Conservation (phyloP, 768 basidiomycete species). For the Paxillus involutus region DNA sequence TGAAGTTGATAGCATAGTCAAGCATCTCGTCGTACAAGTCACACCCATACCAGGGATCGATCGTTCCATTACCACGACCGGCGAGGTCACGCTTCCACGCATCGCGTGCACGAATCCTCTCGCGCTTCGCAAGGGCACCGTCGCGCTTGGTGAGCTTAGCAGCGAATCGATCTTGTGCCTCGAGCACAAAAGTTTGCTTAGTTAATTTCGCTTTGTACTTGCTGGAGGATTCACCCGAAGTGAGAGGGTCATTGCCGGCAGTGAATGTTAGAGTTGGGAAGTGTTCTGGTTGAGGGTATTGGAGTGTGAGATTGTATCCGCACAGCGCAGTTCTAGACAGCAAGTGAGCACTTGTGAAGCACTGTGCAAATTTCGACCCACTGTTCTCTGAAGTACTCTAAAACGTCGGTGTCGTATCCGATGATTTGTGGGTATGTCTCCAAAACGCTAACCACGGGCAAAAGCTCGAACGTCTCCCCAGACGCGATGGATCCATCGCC, state of each 20-base stretch:
- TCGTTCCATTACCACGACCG: slow-evolving; percentile 50
- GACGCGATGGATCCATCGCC: slow-evolving; percentile 65
- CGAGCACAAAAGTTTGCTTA: slow-evolving; percentile 18
- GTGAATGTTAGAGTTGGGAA: slow-evolving; percentile 38
- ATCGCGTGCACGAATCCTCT: slow-evolving; percentile 23
- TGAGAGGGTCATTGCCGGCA: slow-evolving; percentile 13
- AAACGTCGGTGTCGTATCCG: slow-evolving; percentile 65
- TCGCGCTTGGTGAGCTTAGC: slow-evolving; percentile 21
- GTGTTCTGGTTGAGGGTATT: slow-evolving; percentile 61
- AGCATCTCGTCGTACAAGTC: slow-evolving; percentile 61
- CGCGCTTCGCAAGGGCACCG: slow-evolving; percentile 21
- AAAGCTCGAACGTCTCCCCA: slow-evolving; percentile 47
- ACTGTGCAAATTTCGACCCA: slow-evolving; percentile 33
- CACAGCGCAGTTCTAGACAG: slow-evolving; percentile 55
- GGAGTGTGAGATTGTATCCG: slow-evolving; percentile 63
- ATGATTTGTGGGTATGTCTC: slow-evolving; percentile 79
- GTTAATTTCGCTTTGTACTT: slow-evolving; percentile 20
- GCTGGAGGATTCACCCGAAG: not conserved
- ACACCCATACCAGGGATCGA: slow-evolving; percentile 68
- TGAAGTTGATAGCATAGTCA: slow-evolving; percentile 73
- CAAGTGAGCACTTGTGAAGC: not conserved
- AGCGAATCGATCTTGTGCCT: slow-evolving; percentile 21
- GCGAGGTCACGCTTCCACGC: slow-evolving; percentile 48
- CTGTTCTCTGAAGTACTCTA: slow-evolving; percentile 69
- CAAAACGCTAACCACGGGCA: slow-evolving; percentile 59